Percentiles rank a stretch among this genome's conserved stretches.
Conservation (phyloP, 176 grass and related monocot species). For the Panicum miliaceum region DNA sequence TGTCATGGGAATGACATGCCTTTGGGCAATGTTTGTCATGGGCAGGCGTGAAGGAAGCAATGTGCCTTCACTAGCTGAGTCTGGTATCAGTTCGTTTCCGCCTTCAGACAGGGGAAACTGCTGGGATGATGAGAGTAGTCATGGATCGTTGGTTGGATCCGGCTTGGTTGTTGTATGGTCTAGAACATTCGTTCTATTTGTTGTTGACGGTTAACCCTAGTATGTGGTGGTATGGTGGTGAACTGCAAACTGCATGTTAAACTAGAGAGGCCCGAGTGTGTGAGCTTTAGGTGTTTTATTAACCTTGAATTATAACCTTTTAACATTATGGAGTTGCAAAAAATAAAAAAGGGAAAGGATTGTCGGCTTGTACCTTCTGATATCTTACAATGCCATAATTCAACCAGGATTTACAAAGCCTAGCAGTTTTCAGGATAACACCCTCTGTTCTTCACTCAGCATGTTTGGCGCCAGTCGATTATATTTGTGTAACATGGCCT, state of each 20-base stretch:
- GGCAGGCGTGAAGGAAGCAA: constrained; percentile 49
- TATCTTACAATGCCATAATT: not conserved
- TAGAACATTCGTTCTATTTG: constrained; percentile 63
- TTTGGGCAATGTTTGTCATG: constrained; percentile 19
- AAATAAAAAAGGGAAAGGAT: constrained; percentile 37
- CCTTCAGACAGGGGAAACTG: constrained; percentile 16
- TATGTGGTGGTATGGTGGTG: constrained; percentile 45
- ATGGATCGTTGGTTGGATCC: constrained; percentile 19
- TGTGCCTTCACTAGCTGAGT: constrained; percentile 47
- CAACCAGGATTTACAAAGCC: not conserved
- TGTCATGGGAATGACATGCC: constrained; percentile 28
- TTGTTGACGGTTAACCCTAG: constrained; percentile 58
- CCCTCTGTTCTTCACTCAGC: not conserved
- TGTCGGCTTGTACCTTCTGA: not conserved
- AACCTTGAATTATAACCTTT: constrained; percentile 49
- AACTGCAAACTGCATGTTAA: constrained; percentile 48
- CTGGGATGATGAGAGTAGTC: constrained; percentile 39
- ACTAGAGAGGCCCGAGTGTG: constrained; percentile 43
- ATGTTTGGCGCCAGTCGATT: not conserved
- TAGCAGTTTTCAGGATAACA: not conserved
- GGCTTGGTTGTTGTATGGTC: constrained; percentile 48
- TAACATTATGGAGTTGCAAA: constrained; percentile 29
- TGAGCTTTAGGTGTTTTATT: constrained; percentile 48
- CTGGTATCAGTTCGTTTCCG: constrained; percentile 19
- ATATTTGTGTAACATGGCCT: not conserved